Conservation (phyloP, 2,329 filamentous ascomycete species). For the Trichoderma harzianum region DNA sequence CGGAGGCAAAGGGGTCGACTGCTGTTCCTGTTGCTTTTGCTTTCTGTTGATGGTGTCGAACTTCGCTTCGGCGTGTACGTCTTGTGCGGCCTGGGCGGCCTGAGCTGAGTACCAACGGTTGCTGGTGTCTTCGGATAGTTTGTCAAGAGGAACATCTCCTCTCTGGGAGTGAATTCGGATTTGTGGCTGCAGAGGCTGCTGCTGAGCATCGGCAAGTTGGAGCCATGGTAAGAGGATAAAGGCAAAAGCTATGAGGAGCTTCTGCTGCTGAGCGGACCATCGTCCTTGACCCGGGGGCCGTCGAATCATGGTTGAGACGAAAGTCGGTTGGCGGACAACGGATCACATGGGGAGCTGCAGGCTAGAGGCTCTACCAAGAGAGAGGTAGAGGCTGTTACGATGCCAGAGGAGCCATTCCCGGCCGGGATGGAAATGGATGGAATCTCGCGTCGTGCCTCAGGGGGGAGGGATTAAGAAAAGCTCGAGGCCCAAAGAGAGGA, state of each 20-base stretch:
- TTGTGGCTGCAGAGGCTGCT: slow-evolving; percentile 48
- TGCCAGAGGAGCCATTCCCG: slow-evolving; percentile 21
- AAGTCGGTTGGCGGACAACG: neutral
- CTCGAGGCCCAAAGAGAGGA: neutral
- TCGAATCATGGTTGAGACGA: slow-evolving; percentile 52
- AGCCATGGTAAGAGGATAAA: slow-evolving; percentile 56
- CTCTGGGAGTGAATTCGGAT: slow-evolving; percentile 3
- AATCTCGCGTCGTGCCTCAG: neutral
- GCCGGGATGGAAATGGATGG: neutral
- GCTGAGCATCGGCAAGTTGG: slow-evolving; percentile 59
- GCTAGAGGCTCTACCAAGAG: slow-evolving; percentile 9
- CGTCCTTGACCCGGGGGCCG: slow-evolving; percentile 59
- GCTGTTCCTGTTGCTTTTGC: slow-evolving; percentile 23
- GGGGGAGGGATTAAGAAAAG: neutral
- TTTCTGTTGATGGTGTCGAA: slow-evolving; percentile 26
- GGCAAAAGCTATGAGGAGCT: slow-evolving; percentile 53
- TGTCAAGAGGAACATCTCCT: slow-evolving; percentile 26
- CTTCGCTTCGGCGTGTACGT: slow-evolving; percentile 28
- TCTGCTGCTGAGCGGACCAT: slow-evolving; percentile 45
- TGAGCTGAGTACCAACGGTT: slow-evolving; percentile 32
- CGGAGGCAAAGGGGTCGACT: slow-evolving; percentile 13
- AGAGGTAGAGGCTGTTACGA: slow-evolving; percentile 16
- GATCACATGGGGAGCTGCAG: slow-evolving; percentile 21
- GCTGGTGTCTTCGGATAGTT: slow-evolving; percentile 28
- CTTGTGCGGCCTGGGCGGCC: slow-evolving; percentile 21